These are phyloP conservation scores for Capronia epimyces DNA, from an alignment of 2,329 filamentous ascomycete genomes.

Conservation along the genomic window DNA sequence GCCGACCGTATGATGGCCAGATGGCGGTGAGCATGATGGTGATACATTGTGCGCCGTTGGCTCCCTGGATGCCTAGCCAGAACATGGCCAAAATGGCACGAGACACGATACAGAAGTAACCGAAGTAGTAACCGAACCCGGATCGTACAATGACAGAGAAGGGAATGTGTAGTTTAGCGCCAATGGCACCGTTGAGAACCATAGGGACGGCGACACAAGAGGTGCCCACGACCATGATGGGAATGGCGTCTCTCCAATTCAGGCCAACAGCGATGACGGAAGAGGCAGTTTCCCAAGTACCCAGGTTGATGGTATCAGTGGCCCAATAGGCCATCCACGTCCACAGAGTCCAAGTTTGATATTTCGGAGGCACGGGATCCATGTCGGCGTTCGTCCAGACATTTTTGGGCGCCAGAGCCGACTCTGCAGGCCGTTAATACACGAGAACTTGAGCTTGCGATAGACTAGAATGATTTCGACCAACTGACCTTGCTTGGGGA, in stretches of 20 bases:
- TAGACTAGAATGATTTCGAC: neutral
- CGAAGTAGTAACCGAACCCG: slow-evolving; percentile 54
- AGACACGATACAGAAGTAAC: slow-evolving; percentile 51
- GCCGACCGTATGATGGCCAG: slow-evolving; percentile 43
- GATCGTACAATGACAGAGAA: slow-evolving; percentile 55
- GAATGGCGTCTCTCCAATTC: slow-evolving; percentile 39
- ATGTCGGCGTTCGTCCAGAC: slow-evolving; percentile 49
- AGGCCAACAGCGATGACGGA: slow-evolving; percentile 49
- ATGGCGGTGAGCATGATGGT: slow-evolving; percentile 36
- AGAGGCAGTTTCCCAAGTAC: slow-evolving; percentile 51
- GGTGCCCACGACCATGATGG: slow-evolving; percentile 22
- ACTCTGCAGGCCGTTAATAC: slow-evolving; percentile 28
- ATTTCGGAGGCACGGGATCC: slow-evolving; percentile 36
- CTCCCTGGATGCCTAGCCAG: slow-evolving; percentile 44
- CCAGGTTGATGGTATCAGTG: slow-evolving; percentile 38
- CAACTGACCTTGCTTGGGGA: slow-evolving; percentile 41
- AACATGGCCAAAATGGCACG: slow-evolving; percentile 52
- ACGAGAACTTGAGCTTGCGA: neutral
- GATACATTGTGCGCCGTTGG: slow-evolving; percentile 33
- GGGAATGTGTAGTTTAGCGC: slow-evolving; percentile 42
- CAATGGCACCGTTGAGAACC: slow-evolving; percentile 51
- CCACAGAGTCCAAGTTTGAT: slow-evolving; percentile 30
- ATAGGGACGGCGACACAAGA: slow-evolving; percentile 30
- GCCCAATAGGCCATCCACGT: slow-evolving; percentile 42
- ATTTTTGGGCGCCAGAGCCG: slow-evolving; percentile 43